Conservation (phyloP, 257 asterid genomes). For the Euphrasia confusa region DNA sequence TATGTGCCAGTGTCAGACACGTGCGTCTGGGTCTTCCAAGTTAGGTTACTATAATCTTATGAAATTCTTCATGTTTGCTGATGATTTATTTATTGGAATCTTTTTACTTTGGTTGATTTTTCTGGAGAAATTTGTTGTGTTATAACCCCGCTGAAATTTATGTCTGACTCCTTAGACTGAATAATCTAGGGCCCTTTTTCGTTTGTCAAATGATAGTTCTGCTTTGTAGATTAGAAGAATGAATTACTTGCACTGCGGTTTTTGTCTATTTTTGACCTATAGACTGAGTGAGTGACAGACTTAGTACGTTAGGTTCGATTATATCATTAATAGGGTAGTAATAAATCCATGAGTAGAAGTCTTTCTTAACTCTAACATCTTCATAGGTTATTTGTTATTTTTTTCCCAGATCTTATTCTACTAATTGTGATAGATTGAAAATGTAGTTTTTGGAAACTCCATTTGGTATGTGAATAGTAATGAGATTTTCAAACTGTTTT, state of each 20-base stretch:
- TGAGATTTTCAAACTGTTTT: slow-evolving; percentile 4
- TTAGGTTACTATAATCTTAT: neutral
- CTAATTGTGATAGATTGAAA: slow-evolving; percentile 1
- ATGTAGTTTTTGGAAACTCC: slow-evolving; percentile 3
- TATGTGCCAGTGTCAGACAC: too few species aligned
- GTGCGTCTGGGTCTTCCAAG: too few species aligned
- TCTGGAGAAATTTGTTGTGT: neutral
- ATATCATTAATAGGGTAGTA: neutral
- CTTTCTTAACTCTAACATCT: neutral
- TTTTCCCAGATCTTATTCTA: neutral
- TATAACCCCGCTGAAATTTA: neutral
- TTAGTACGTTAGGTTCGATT: neutral
- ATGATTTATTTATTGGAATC: neutral
- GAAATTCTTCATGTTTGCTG: neutral
- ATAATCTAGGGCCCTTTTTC: neutral
- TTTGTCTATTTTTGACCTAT: neutral
- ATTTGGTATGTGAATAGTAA: slow-evolving; percentile 10
- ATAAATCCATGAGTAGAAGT: neutral
- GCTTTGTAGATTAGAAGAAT: neutral
- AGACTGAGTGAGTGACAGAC: neutral
- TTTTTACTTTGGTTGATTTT: neutral
- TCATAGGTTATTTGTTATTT: neutral
- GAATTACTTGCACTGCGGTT: neutral
- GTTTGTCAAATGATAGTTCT: neutral
- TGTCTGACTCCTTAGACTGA: neutral